Evolutionary conservation across 305 asterid genomes (phyloP).

Genomic region (Solanum hybrid): DNA sequence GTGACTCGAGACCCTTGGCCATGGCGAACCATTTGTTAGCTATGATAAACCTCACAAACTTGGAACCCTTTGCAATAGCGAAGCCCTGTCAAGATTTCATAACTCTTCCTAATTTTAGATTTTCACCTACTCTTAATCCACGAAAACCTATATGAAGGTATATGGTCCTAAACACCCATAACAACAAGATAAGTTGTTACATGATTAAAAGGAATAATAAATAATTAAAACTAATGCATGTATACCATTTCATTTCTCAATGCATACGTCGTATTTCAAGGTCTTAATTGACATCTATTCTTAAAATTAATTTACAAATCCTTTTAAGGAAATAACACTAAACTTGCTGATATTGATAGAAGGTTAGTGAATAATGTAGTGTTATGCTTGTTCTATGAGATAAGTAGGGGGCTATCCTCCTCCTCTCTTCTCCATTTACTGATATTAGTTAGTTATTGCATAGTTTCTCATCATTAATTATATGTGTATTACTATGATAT

Average conservation of each 20-base stretch:
- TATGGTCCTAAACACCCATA: neutral
- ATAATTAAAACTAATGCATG: neutral
- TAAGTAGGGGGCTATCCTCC: neutral
- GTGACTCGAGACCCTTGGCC: neutral
- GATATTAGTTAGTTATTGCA: neutral
- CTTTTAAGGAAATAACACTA: neutral
- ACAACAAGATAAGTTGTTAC: neutral
- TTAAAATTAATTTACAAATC: neutral
- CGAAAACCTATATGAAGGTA: neutral
- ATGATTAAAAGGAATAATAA: too few relatives aligned
- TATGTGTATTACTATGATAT: too few relatives aligned
- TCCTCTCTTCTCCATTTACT: neutral
- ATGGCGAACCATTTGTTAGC: neutral
- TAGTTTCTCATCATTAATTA: too few relatives aligned
- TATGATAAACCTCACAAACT: neutral
- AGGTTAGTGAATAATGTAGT: neutral
- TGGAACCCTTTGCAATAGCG: neutral
- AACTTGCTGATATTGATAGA: neutral
- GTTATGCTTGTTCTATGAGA: neutral
- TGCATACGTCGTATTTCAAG: neutral
- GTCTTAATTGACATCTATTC: too few relatives aligned
- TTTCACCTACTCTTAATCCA: neutral
- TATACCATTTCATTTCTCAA: too few relatives aligned
- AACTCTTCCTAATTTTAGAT: neutral
- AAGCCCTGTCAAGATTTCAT: neutral